These are phyloP conservation scores for Tricholoma flavovirens DNA, from an alignment of 768 basidiomycete species.

Conservation along the genomic window DNA sequence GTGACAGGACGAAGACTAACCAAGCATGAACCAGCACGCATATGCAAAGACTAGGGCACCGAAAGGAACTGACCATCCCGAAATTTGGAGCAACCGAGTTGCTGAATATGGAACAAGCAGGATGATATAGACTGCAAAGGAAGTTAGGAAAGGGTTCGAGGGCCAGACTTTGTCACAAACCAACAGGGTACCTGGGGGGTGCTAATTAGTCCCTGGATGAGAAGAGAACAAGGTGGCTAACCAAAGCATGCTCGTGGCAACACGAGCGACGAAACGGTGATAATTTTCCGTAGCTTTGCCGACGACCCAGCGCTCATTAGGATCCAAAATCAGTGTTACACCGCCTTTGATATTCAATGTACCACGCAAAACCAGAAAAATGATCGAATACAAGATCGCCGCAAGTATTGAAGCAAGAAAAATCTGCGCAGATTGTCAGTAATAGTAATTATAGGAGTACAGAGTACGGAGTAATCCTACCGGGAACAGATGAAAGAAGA, in stretches of 20 bases:
- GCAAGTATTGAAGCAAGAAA: slow-evolving; percentile 53
- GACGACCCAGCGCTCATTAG: slow-evolving; percentile 38
- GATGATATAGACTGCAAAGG: slow-evolving; percentile 47
- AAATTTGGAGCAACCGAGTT: slow-evolving; percentile 40
- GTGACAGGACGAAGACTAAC: slow-evolving; percentile 28
- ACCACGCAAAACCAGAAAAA: slow-evolving; percentile 60
- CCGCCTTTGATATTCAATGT: slow-evolving; percentile 46
- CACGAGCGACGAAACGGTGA: slow-evolving; percentile 52
- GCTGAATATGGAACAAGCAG: slow-evolving; percentile 56
- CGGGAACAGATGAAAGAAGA: slow-evolving; percentile 57
- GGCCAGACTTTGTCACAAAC: slow-evolving; percentile 27
- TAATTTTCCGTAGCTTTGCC: slow-evolving; percentile 39
- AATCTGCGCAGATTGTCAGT: slow-evolving; percentile 34
- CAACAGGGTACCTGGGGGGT: slow-evolving; percentile 50
- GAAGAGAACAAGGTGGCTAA: slow-evolving; percentile 24
- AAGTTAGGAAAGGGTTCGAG: background rate
- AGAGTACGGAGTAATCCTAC: slow-evolving; percentile 29
- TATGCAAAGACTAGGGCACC: slow-evolving; percentile 39
- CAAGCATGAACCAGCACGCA: slow-evolving; percentile 47
- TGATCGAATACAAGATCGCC: slow-evolving; percentile 50
- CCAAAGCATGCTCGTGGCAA: slow-evolving; percentile 70
- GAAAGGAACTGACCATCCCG: slow-evolving; percentile 44
- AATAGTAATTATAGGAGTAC: background rate
- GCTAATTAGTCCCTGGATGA: slow-evolving; percentile 5
- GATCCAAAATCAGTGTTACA: slow-evolving; percentile 45